Percentiles rank a stretch among this genome's conserved stretches.
Evolutionary conservation across 208 protist species (phyloP).

Genomic region (Leptomonas seymouri): DNA sequence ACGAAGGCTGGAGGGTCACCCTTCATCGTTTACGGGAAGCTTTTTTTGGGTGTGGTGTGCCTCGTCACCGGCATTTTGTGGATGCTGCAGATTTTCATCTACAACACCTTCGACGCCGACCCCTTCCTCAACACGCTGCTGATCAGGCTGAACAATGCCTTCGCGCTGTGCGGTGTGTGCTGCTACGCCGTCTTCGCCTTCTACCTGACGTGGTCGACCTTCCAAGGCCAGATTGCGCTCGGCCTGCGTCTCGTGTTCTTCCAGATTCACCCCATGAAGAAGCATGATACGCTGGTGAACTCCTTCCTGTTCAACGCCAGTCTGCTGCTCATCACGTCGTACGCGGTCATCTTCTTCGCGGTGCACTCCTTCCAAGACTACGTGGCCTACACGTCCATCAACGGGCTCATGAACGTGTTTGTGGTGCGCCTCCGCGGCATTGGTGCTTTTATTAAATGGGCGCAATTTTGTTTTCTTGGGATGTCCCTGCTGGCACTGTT

Average conservation of each 20-base stretch:
- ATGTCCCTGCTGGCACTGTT: conserved; percentile 58
- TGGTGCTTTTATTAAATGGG: conserved; percentile 66
- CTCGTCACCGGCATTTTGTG: conserved; percentile 75
- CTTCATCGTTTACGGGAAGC: conserved; percentile 59
- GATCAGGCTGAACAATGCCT: conserved; percentile 76
- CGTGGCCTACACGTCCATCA: conserved; percentile 72
- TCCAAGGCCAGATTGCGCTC: conserved; percentile 93
- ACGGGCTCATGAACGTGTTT: conserved; percentile 78
- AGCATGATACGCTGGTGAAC: conserved; percentile 93
- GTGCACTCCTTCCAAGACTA: conserved; percentile 86
- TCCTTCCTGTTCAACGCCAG: conserved; percentile 95
- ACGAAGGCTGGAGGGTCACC: conserved; percentile 75
- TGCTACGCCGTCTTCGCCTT: conserved; percentile 92
- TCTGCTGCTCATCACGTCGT: conserved; percentile 90
- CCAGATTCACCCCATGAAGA: conserved; percentile 88
- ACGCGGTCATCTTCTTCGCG: conserved; percentile 91
- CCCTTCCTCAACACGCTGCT: conserved; percentile 74
- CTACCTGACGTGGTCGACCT: conserved; percentile 89
- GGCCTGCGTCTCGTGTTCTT: conserved; percentile 87
- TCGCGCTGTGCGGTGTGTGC: conserved; percentile 89
- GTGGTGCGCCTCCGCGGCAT: conserved; percentile 75
- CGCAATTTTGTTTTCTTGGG: conserved; percentile 70
- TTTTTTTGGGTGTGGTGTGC: conserved; percentile 64
- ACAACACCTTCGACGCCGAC: conserved; percentile 82
- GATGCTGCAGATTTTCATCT: conserved; percentile 89